Base-by-base conservation (phyloP, 2,329 filamentous ascomycete species). In the Curvularia hawaiiensis region DNA sequence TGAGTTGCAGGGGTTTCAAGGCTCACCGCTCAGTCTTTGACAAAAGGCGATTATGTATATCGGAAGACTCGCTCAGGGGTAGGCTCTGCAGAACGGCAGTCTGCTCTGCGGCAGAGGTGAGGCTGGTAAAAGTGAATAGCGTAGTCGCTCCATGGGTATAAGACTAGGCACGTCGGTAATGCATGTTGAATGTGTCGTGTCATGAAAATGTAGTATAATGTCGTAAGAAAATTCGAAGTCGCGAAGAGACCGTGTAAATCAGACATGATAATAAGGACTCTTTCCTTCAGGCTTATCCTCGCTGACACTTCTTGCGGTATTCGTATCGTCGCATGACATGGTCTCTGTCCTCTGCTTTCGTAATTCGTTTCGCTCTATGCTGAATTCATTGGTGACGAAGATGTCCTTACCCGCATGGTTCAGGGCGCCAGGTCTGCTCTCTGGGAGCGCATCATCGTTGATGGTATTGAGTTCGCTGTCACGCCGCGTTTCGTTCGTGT, bases 301-400 rank as follows among this genome's bases (percentile, higher is more conserved):
- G 35, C 54, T 57, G 12, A 60, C 55, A 20, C 57, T 64, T 18
- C 44, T 41, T 22, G 55, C 43, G 24, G 54, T 58, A n/a, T 52
- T 44, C 8, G 24, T 59, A 18, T 58, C 54, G 31, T 61, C 54
- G 24, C 46, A 54, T 18, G 46, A 51, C 33, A 35, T 46, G n/a
- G 52, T 52, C 22, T 58, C 55, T 18, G 38, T 61, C 38, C 52
- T 54, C 28, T 48, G 48, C 30, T 61, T 58, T 33, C 46, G 48
- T n/a, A 54, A 20, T 10, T 57, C 50, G 26, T 60, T 55, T 28
- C 56, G 56, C 38, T 61, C 58, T 9, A 65, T 61, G 22, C 58
- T 64, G 50, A 67, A 64, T 28, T 69, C 66, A 40, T 62, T 67
- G n/a, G 49, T 64, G 26, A 68, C 54, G n/a, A 63, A 56, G 22